phyloP scores from a whole-genome alignment of 2,329 filamentous ascomycete species.

The Chaetomiaceae sp. region DNA sequence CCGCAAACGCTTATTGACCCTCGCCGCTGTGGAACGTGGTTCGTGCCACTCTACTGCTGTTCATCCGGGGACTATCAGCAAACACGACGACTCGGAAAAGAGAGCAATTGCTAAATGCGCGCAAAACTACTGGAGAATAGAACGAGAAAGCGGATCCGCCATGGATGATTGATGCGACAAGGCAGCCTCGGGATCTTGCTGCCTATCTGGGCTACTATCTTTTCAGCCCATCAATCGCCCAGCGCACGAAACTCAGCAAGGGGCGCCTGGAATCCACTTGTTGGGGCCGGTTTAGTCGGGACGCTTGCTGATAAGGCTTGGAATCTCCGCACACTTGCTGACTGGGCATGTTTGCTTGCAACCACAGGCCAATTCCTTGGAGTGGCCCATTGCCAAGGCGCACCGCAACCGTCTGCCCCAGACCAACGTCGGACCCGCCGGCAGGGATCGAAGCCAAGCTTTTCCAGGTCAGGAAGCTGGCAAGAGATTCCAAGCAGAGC shows the following conservation, averaged over 20 bases:
- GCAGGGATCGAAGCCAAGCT: conserved; percentile 13
- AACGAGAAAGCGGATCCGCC: too few relatives aligned
- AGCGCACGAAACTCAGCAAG: background rate
- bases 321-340: background rate
- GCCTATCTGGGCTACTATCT: background rate
- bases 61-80: too few relatives aligned
- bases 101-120: background rate
- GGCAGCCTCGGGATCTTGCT: background rate
- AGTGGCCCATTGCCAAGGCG: too few relatives aligned
- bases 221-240: too few relatives aligned
- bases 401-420: conserved; percentile 2
- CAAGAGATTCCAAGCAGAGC: conserved; percentile 14
- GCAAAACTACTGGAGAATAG: too few relatives aligned
- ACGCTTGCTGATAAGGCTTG: background rate
- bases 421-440: conserved; percentile 9
- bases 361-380: too few relatives aligned
- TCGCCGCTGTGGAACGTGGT: too few relatives aligned
- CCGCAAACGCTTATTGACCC: background rate
- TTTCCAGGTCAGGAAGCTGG: conserved; percentile 23
- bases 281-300: too few relatives aligned
- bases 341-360: too few relatives aligned
- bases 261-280: background rate
- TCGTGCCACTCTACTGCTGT: too few relatives aligned
- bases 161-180: too few relatives aligned
- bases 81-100: background rate